These are phyloP conservation scores for Zoysia matrella DNA, from an alignment of 202 grass and related monocot genomes.

Conservation along the genomic window DNA sequence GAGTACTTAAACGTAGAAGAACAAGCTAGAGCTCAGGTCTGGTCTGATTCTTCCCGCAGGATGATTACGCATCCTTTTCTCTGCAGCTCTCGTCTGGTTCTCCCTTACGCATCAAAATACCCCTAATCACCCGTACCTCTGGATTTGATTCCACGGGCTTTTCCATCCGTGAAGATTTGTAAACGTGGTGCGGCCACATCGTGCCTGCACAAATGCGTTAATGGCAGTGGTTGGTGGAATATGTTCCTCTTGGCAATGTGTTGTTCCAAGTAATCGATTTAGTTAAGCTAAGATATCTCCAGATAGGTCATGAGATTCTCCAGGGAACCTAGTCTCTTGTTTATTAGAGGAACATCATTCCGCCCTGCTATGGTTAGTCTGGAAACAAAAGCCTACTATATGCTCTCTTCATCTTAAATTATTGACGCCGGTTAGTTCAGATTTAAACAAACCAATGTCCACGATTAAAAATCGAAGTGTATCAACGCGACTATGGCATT, in stretches of 20 bases:
- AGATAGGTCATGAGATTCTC: neutral
- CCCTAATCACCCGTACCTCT: neutral
- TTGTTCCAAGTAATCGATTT: conserved; percentile 14
- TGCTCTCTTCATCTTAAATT: too few species aligned
- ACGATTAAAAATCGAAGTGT: too few species aligned
- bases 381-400: too few species aligned
- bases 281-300: conserved; percentile 21
- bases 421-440: too few species aligned
- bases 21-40: conserved; percentile 15
- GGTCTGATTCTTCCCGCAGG: conserved; percentile 5
- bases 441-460: too few species aligned
- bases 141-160: conserved; percentile 1
- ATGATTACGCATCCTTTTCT: neutral
- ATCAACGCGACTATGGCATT: too few species aligned
- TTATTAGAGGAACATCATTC: neutral
- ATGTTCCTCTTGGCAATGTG: conserved; percentile 19
- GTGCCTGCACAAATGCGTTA: neutral
- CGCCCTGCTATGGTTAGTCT: neutral
- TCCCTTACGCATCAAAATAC: neutral
- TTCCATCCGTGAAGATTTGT: conserved; percentile 41
- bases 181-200: conserved; percentile 28
- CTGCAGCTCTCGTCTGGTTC: too few species aligned
- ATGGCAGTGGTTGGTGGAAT: conserved; percentile 29
- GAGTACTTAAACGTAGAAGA: conserved; percentile 42
- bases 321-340: neutral